Evolutionary conservation across 2,329 filamentous ascomycete species (phyloP).

Genomic region (Xylariaceae sp.): DNA sequence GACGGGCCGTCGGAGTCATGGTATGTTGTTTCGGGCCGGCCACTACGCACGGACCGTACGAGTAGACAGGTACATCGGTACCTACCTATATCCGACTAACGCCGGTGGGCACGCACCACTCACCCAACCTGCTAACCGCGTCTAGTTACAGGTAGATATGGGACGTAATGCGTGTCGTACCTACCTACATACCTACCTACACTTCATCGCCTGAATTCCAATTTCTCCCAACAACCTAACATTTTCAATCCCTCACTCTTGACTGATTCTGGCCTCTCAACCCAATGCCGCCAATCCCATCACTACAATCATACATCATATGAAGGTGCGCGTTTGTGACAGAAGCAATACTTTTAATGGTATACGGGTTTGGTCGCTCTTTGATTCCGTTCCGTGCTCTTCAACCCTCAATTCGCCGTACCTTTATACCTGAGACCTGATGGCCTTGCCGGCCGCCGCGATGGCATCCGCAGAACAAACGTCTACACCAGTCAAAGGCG

Average conservation of each 20-base stretch:
- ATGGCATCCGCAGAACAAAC: constrained; percentile 31
- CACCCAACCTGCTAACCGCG: no score
- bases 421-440: constrained; percentile 15
- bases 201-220: not conserved
- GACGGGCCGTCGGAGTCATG: no score
- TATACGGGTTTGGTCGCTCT: not conserved
- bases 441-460: constrained; percentile 24
- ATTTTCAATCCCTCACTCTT: not conserved
- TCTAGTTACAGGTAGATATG: no score
- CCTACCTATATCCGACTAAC: no score
- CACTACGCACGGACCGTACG: no score
- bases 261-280: not conserved
- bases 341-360: not conserved
- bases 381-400: not conserved
- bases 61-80: no score
- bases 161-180: not conserved
- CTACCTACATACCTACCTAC: not conserved
- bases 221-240: constrained; percentile 6
- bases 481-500: constrained; percentile 19
- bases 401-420: not conserved
- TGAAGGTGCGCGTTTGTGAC: not conserved
- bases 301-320: not conserved
- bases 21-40: no score
- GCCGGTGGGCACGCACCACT: no score
- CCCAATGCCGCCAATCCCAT: not conserved